Base-by-base conservation (phyloP, 2,329 filamentous ascomycete species). In the Epichloe coenophiala region DNA sequence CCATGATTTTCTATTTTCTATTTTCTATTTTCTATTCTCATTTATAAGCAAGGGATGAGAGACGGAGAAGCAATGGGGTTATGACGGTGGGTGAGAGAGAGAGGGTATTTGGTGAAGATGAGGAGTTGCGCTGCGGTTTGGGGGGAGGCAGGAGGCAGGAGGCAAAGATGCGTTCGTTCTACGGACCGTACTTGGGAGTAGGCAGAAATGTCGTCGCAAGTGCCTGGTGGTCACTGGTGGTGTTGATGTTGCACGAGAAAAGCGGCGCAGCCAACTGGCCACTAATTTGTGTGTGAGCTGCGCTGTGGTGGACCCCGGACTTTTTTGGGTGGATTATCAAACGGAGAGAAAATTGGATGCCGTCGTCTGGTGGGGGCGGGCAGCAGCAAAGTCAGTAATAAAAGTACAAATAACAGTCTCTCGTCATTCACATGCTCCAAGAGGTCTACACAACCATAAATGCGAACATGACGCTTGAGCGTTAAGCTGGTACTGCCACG, bases 1-100 rank as follows among this genome's bases (percentile, higher is more conserved):
- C 67, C 76, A 80, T 27, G 23, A 27, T 27, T 7, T 27, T 27
- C 23, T 27, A 27, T 31, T 4, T 31, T 31, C 27, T 31, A 9
- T 31, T 31, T 9, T 31, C 27, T 31, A 17, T 17, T 17, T 17
- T 17, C 17, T 17, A 17, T 17, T 17, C 17, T 17, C 17, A 17
- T 17, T 17, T 17, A 17, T 17, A 17, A 17, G 2, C 1, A 17
- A 2, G 17, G 17, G 17, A 21, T 6, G 21, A 42, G 19, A 11
- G 9, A 6, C 5, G 19, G 19, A 23, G n/a, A 19, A 19, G 21
- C 40, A 12, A 23, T n/a, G 36, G 5, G 13, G n/a, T 13, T n/a
- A 15, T 4, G 36, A 23, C 9, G 40, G 19, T 21, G 21, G 39
- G 21, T 23, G 40, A 23, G 12, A 5, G 2, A 8, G 23, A 8